Evolutionary conservation across 1,284 basidiomycete species (phyloP).

Genomic region (Sutorius eximius): DNA sequence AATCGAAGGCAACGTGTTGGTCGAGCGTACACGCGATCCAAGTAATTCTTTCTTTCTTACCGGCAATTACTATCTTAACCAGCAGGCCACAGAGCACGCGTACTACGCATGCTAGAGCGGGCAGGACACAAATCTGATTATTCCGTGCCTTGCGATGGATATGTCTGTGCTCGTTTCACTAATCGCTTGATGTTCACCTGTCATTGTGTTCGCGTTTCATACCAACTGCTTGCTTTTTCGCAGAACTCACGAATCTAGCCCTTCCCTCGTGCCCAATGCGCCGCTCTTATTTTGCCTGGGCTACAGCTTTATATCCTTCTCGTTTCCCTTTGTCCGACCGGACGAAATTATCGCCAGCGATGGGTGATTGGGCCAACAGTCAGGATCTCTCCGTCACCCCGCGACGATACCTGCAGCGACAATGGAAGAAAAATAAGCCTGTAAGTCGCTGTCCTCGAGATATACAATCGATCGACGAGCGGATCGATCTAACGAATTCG

Average conservation of each 20-base stretch:
- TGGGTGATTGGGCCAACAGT: slow-evolving; percentile 13
- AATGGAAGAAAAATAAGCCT: slow-evolving; percentile 39
- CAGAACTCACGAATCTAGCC: slow-evolving; percentile 24
- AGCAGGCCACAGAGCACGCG: slow-evolving; percentile 30
- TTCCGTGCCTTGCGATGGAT: slow-evolving; percentile 24
- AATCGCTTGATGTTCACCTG: slow-evolving; percentile 14
- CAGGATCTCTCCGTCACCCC: slow-evolving; percentile 25
- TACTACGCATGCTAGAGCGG: slow-evolving; percentile 25
- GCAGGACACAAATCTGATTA: slow-evolving; percentile 7
- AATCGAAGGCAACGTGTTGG: slow-evolving; percentile 31
- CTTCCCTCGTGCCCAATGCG: slow-evolving; percentile 31
- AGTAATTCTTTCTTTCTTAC: slow-evolving; percentile 2
- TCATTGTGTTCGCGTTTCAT: slow-evolving; percentile 30
- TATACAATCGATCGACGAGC: slow-evolving; percentile 3
- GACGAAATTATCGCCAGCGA: slow-evolving; percentile 2
- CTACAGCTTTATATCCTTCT: slow-evolving; percentile 4
- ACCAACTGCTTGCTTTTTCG: slow-evolving; percentile 18
- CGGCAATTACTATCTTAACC: slow-evolving; percentile 11
- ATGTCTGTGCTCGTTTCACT: slow-evolving; percentile 18
- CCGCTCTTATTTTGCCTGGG: slow-evolving; percentile 26
- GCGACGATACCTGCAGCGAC: slow-evolving; percentile 34
- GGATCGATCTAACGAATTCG: slow-evolving; percentile 15
- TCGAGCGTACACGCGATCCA: slow-evolving; percentile 11
- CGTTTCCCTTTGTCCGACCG: slow-evolving; percentile 3
- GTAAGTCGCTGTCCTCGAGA: slow-evolving; percentile 22